Evolutionary conservation across 2,329 filamentous ascomycete genomes (phyloP).

Genomic region (Aspergillus sp.): DNA sequence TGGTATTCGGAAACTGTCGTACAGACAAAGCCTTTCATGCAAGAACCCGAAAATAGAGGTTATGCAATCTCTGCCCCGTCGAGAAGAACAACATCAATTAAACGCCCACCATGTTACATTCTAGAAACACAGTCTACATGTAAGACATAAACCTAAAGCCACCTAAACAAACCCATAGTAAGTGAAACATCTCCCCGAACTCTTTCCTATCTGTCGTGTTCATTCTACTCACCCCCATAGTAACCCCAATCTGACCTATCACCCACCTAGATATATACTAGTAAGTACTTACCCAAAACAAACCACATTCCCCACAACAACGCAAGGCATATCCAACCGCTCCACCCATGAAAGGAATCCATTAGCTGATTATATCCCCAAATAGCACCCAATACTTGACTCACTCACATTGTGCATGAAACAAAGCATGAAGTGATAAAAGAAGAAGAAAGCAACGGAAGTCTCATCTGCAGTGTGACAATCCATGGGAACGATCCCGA

Average conservation of each 20-base stretch:
- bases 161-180: no score
- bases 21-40: no score
- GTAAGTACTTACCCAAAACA: background rate
- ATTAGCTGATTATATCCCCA: background rate
- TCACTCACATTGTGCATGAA: no score
- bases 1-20: no score
- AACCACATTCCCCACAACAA: background rate
- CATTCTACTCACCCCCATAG: no score
- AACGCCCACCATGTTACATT: background rate
- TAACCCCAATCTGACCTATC: background rate
- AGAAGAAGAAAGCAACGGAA: background rate
- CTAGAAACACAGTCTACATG: background rate
- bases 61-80: no score
- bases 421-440: background rate
- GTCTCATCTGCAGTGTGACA: constrained; percentile 14
- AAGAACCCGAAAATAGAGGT: no score
- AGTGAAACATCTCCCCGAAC: background rate
- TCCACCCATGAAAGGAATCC: background rate
- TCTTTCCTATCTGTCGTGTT: no score
- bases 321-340: background rate
- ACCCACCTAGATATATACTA: background rate
- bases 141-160: background rate
- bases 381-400: background rate
- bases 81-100: background rate
- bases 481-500: constrained; percentile 19